Conservation (phyloP, 257 asterid genomes). For the Eucommia ulmoides region DNA sequence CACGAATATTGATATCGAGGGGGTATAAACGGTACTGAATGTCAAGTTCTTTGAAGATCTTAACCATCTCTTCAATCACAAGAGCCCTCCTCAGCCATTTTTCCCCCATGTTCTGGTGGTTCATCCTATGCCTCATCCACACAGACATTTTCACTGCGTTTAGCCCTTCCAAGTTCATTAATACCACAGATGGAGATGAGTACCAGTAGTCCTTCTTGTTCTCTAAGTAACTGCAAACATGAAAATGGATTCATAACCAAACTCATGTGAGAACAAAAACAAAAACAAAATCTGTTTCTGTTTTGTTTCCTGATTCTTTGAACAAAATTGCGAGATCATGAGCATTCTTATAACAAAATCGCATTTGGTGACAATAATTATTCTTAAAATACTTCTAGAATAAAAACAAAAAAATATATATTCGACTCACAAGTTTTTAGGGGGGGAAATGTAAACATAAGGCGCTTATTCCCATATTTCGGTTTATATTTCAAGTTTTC, state of each 20-base stretch:
- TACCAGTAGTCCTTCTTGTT: slow-evolving; percentile 76
- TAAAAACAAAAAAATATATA: background rate
- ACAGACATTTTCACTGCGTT: slow-evolving; percentile 41
- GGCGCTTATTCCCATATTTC: too few species aligned
- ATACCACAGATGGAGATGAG: slow-evolving; percentile 40
- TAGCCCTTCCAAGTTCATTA: slow-evolving; percentile 46
- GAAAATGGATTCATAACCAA: background rate
- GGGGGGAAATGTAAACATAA: too few species aligned
- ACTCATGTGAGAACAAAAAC: background rate
- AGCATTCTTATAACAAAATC: too few species aligned
- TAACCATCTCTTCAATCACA: slow-evolving; percentile 60
- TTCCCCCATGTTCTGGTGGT: slow-evolving; percentile 72
- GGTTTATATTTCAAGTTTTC: too few species aligned
- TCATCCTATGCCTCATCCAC: slow-evolving; percentile 81
- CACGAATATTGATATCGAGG: slow-evolving; percentile 45
- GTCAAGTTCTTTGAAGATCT: slow-evolving; percentile 58
- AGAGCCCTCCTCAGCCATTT: slow-evolving; percentile 55
- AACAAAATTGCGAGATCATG: too few species aligned
- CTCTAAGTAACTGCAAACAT: slow-evolving; percentile 44
- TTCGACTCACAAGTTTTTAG: too few species aligned
- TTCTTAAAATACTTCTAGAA: too few species aligned
- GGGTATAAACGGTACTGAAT: slow-evolving; percentile 74
- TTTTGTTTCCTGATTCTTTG: too few species aligned
- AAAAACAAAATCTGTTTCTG: too few species aligned
- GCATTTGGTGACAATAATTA: too few species aligned